These are phyloP conservation scores for Anthracocystis walkeri DNA, from an alignment of 1,284 basidiomycete genomes.

Conservation along the genomic window DNA sequence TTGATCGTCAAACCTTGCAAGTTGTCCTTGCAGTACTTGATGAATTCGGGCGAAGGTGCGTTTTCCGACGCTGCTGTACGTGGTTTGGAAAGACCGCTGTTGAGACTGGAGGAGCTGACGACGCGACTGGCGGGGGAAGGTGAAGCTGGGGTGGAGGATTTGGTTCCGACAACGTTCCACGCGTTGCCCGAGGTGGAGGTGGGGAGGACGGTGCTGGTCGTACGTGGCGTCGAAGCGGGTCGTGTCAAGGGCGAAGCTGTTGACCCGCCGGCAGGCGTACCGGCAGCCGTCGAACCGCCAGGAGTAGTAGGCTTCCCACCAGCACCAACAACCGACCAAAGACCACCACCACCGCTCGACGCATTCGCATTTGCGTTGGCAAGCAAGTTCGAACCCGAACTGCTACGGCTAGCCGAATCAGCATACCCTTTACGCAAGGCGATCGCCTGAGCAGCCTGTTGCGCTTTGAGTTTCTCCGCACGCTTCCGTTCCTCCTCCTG, in stretches of 20 bases:
- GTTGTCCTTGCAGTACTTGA: slow-evolving; percentile 89
- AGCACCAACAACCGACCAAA: slow-evolving; percentile 87
- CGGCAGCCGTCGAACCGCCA: slow-evolving; percentile 18
- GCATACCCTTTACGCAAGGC: slow-evolving; percentile 76
- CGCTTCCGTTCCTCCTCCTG: slow-evolving; percentile 89
- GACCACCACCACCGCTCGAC: slow-evolving; percentile 71
- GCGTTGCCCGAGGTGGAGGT: slow-evolving; percentile 14
- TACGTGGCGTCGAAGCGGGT: slow-evolving; percentile 7
- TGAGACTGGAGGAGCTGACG: slow-evolving; percentile 25
- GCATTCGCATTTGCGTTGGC: slow-evolving; percentile 52
- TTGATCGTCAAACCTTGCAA: slow-evolving; percentile 81
- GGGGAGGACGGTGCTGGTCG: slow-evolving; percentile 12
- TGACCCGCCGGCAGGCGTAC: slow-evolving; percentile 56
- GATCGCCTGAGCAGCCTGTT: slow-evolving; percentile 70
- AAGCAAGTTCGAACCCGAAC: slow-evolving; percentile 18
- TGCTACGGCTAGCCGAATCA: slow-evolving; percentile 73
- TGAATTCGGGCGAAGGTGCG: slow-evolving; percentile 85
- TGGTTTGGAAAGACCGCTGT: not conserved
- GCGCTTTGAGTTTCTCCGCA: slow-evolving; percentile 74
- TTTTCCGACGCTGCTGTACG: slow-evolving; percentile 70
- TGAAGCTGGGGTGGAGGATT: slow-evolving; percentile 43
- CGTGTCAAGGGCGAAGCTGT: slow-evolving; percentile 51
- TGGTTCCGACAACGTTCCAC: slow-evolving; percentile 37
- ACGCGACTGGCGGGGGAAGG: slow-evolving; percentile 49
- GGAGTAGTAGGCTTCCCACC: slow-evolving; percentile 76